These are phyloP conservation scores for Phymatotrichopsis omnivora DNA, from an alignment of 2,329 filamentous ascomycete genomes.

Conservation along the genomic window DNA sequence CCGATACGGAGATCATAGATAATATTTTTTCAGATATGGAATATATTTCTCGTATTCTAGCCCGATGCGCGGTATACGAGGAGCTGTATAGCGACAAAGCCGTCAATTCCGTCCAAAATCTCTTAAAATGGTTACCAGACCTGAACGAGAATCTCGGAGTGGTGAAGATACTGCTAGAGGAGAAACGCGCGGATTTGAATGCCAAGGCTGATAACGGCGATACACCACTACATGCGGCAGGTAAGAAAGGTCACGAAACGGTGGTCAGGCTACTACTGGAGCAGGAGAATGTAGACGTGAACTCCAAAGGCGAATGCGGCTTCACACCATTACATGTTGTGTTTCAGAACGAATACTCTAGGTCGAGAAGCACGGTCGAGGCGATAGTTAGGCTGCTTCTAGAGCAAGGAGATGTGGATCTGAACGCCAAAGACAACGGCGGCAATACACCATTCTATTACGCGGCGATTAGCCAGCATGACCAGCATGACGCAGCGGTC, in stretches of 20 bases:
- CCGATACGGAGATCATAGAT: slow-evolving; percentile 20
- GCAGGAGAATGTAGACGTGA: slow-evolving; percentile 12
- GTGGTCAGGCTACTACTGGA: slow-evolving; percentile 13
- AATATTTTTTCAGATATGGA: no score
- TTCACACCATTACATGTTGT: slow-evolving; percentile 16
- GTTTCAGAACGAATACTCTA: no score
- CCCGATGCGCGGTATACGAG: no score
- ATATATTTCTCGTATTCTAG: no score
- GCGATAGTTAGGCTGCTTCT: no score
- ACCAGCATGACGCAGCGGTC: no score
- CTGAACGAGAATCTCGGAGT: neutral
- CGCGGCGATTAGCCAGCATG: no score
- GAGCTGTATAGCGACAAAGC: no score
- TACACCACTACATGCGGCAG: slow-evolving; percentile 25
- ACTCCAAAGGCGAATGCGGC: neutral
- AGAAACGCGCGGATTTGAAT: slow-evolving; percentile 18
- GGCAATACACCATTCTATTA: no score
- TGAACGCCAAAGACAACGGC: no score
- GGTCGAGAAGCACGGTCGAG: no score
- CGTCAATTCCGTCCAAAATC: neutral
- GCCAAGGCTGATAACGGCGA: slow-evolving; percentile 8
- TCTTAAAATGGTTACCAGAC: neutral
- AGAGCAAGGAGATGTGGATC: no score
- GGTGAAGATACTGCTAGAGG: slow-evolving; percentile 22
- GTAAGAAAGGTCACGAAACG: slow-evolving; percentile 19